A percentile compares a stretch with the other conserved stretches of the same genome.
These are phyloP conservation scores for Tephrocybe sp. DNA, from an alignment of 768 basidiomycete genomes.

Conservation along the genomic window DNA sequence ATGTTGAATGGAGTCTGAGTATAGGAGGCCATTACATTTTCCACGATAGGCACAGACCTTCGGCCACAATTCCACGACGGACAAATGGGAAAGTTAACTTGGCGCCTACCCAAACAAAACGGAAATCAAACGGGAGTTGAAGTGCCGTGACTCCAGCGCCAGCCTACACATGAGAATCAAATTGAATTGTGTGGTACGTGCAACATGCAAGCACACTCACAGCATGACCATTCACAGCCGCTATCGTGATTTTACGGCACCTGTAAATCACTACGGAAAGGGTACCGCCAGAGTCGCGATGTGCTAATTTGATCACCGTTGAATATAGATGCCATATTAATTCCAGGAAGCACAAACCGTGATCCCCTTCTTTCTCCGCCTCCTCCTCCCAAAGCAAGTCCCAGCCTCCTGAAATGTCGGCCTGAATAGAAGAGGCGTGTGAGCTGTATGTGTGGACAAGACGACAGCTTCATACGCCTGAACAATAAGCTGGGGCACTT, in stretches of 20 bases:
- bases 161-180: slow-evolving; percentile 28
- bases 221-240: slow-evolving; percentile 50
- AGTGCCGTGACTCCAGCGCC: slow-evolving; percentile 42
- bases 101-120: slow-evolving; percentile 46
- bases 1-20: background rate
- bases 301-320: slow-evolving; percentile 26
- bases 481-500: slow-evolving; percentile 50
- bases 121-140: slow-evolving; percentile 46
- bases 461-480: slow-evolving; percentile 39
- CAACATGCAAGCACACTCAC: slow-evolving; percentile 23
- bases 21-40: background rate
- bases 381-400: slow-evolving; percentile 35
- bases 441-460: background rate
- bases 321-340: background rate
- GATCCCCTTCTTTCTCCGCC: slow-evolving; percentile 43
- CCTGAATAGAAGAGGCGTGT: slow-evolving; percentile 27
- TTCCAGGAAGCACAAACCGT: slow-evolving; percentile 32
- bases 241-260: slow-evolving; percentile 54
- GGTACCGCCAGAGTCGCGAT: slow-evolving; percentile 48
- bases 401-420: slow-evolving; percentile 51
- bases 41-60: slow-evolving; percentile 31
- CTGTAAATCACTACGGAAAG: slow-evolving; percentile 45
- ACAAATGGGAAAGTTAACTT: slow-evolving; percentile 44
- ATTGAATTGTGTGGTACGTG: too few relatives aligned
- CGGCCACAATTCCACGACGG: slow-evolving; percentile 40